Base-by-base conservation (phyloP, 2,329 filamentous ascomycete genomes). In the Nigrospora osmanthi region DNA sequence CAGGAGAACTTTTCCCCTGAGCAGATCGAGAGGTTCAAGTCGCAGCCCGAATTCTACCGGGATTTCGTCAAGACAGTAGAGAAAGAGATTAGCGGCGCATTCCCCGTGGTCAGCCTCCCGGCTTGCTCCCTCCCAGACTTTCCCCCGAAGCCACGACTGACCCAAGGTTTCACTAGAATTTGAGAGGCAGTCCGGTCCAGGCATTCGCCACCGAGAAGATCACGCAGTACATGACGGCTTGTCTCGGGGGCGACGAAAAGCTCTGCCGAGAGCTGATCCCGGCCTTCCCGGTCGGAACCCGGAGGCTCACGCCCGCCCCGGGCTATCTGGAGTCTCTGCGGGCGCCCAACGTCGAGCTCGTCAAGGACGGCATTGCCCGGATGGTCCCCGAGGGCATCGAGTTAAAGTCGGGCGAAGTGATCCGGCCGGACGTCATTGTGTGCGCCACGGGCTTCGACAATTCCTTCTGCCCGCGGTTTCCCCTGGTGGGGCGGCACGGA, bases 391-490 rank as follows among this genome's bases (percentile, higher is more conserved):
- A 67, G n/a, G 70, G 76, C 13, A 58, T 79, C 40, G 59, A 71
- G 55, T 61, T 78, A 31, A 63, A 62, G 1, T 68, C 68, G 4
- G 75, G 72, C n/a, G 55, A 68, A 33, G 58, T 72, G n/a, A 56
- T 75, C 42, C 64, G 72, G 32, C 68, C 77, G 13, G 79, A 82
- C 52, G 67, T 68, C 12, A 70, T 82, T 17, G 65, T 81, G 40
- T 78, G 75, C 47, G 76, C 76, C n/a, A 79, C 75, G 0, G 75
- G 76, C 1, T 80, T 78, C 52, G 69, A 79, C 51, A 70, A 70
- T 6, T 74, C 71, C 1, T 78, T 77, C 55, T 56, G 65, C 9
- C 74, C 75, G 3, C 65, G 70, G 1, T 78, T 76, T 48, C 73
- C 73, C 1, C 58, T 78, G 15, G 56, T 72, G 6, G 73, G 72